Evolutionary conservation across 345 rosid genomes (phyloP).

Genomic region (Salix purpurea): DNA sequence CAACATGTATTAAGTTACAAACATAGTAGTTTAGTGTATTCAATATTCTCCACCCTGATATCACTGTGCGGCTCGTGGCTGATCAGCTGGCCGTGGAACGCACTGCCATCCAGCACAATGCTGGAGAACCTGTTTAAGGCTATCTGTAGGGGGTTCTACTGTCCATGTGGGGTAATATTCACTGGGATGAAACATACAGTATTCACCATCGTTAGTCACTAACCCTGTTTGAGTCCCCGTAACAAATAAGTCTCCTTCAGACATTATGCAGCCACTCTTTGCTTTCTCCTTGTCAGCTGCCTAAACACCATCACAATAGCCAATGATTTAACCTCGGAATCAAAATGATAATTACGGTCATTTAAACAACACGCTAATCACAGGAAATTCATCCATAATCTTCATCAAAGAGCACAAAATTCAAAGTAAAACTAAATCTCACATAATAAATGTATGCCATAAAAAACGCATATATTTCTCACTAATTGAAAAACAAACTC

Average conservation of each 20-base stretch:
- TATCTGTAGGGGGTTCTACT: conserved; percentile 53
- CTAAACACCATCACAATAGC: conserved; percentile 27
- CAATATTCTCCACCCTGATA: not conserved
- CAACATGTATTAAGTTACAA: not conserved
- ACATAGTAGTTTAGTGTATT: not conserved
- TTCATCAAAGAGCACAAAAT: not conserved
- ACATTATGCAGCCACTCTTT: conserved; percentile 53
- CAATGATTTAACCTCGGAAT: not conserved
- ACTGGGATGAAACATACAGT: conserved; percentile 56
- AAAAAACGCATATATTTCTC: not conserved
- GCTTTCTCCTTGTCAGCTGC: conserved; percentile 64
- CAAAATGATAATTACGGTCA: not conserved
- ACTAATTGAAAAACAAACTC: not conserved
- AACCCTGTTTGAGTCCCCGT: conserved; percentile 64
- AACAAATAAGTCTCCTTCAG: conserved; percentile 72
- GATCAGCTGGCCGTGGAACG: conserved; percentile 55
- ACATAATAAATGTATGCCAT: not conserved
- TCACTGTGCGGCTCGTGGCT: conserved; percentile 10
- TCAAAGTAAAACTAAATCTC: not conserved
- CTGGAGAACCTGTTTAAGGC: conserved; percentile 66
- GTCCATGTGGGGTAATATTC: conserved; percentile 75
- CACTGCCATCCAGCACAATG: conserved; percentile 74
- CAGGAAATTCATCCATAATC: not conserved
- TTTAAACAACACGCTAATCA: not conserved
- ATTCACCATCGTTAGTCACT: conserved; percentile 26